These are phyloP conservation scores for Skeletonema costatum DNA, from an alignment of 108 stramenopile species.

Conservation along the genomic window DNA sequence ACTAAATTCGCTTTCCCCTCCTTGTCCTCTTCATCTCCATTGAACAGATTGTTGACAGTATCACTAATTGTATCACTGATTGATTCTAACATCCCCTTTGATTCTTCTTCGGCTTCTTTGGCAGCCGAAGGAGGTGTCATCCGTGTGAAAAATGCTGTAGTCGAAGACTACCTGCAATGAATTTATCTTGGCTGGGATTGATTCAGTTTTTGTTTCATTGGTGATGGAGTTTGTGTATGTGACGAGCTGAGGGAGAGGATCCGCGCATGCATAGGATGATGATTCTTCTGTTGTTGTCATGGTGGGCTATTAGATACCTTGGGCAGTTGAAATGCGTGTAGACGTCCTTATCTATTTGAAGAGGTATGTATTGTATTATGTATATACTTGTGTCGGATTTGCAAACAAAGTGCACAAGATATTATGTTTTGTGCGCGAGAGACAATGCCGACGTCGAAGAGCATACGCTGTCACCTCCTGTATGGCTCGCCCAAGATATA, in stretches of 20 bases:
- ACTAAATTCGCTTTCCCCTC: constrained; percentile 7
- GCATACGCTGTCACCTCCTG: too few relatives aligned
- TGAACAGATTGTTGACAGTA: constrained; percentile 28
- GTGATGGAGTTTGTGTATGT: constrained; percentile 29
- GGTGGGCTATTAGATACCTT: not conserved
- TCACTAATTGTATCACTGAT: constrained; percentile 9
- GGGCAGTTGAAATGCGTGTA: too few relatives aligned
- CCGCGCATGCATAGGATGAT: constrained; percentile 19
- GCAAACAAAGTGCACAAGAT: too few relatives aligned
- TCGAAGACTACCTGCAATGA: constrained; percentile 25
- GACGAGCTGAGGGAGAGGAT: constrained; percentile 23
- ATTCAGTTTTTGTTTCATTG: constrained; percentile 27
- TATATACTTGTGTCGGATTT: too few relatives aligned
- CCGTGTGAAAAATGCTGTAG: constrained; percentile 38
- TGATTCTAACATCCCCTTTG: not conserved
- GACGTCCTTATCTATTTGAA: too few relatives aligned
- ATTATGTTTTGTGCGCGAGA: too few relatives aligned
- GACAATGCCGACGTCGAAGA: too few relatives aligned
- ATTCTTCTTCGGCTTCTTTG: not conserved
- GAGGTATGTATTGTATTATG: too few relatives aligned
- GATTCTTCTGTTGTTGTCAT: not conserved
- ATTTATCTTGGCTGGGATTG: constrained; percentile 24
- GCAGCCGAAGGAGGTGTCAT: constrained; percentile 20
- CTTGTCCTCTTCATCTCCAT: constrained; percentile 7
- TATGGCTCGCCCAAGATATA: too few relatives aligned